Evolutionary conservation across 805 yeast species (phyloP).

Genomic region (Starmerella bombicola): DNA sequence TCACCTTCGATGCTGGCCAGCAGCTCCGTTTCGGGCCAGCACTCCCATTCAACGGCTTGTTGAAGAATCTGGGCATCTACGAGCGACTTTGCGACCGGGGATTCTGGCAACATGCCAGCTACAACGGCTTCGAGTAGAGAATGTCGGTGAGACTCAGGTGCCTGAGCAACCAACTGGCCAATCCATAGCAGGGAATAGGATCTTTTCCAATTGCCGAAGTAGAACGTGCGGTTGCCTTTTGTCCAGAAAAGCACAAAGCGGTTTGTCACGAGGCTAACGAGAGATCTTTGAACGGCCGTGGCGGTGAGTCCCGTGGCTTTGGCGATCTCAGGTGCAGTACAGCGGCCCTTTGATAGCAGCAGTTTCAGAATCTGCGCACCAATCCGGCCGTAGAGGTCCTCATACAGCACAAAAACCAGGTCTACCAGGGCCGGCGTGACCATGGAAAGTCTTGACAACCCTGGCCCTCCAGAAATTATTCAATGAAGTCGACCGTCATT

Average conservation of each 20-base stretch:
- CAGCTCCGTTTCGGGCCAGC: slow-evolving; percentile 25
- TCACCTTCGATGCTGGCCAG: slow-evolving; percentile 15
- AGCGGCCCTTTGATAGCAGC: slow-evolving; percentile 56
- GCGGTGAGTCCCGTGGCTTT: slow-evolving; percentile 37
- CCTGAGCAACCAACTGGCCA: slow-evolving; percentile 61
- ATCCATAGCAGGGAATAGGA: slow-evolving; percentile 52
- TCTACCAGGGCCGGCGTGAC: slow-evolving; percentile 20
- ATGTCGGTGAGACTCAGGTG: slow-evolving; percentile 49
- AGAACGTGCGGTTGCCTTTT: slow-evolving; percentile 35
- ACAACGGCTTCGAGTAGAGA: not conserved
- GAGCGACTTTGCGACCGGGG: not conserved
- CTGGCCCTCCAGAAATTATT: too few species aligned
- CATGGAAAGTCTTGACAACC: slow-evolving; percentile 7
- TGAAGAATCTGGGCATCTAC: slow-evolving; percentile 25
- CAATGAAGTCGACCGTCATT: too few species aligned
- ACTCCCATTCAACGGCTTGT: slow-evolving; percentile 35
- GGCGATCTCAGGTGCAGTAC: slow-evolving; percentile 44
- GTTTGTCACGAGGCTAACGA: slow-evolving; percentile 69
- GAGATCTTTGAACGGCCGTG: slow-evolving; percentile 44
- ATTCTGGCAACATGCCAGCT: not conserved
- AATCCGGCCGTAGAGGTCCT: slow-evolving; percentile 46
- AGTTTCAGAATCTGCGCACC: slow-evolving; percentile 52
- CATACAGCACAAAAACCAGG: slow-evolving; percentile 13
- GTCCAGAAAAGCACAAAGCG: slow-evolving; percentile 60
- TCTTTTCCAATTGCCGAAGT: slow-evolving; percentile 54